These are phyloP conservation scores for Globisporangium rhizosaccharum DNA, from an alignment of 352 stramenopile genomes.

Conservation along the genomic window DNA sequence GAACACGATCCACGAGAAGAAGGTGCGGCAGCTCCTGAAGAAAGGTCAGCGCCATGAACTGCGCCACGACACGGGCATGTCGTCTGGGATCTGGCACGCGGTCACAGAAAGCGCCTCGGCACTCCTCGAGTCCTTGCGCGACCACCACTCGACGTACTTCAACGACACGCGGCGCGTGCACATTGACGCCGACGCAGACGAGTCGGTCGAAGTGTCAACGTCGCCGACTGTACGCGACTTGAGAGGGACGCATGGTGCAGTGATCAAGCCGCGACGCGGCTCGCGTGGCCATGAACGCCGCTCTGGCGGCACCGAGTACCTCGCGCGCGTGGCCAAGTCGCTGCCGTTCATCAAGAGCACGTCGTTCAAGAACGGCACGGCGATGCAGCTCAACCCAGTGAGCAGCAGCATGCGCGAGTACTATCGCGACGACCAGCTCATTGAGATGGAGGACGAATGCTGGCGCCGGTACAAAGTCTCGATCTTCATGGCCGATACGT, in stretches of 20 bases:
- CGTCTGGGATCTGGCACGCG: not conserved
- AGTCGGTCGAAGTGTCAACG: not conserved
- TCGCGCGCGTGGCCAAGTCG: slow-evolving; percentile 6
- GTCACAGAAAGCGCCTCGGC: not conserved
- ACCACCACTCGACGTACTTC: slow-evolving; percentile 2
- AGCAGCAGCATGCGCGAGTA: slow-evolving; percentile 42
- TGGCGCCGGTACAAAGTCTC: slow-evolving; percentile 70
- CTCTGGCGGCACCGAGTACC: slow-evolving; percentile 9
- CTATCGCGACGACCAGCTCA: slow-evolving; percentile 37
- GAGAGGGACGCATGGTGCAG: not conserved
- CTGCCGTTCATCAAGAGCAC: slow-evolving; percentile 28
- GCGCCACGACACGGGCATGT: not conserved
- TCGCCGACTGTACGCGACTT: slow-evolving; percentile 2
- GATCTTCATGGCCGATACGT: slow-evolving; percentile 46
- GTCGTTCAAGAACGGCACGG: slow-evolving; percentile 45
- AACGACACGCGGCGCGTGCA: slow-evolving; percentile 9
- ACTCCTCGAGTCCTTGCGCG: not conserved
- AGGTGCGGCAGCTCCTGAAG: slow-evolving; percentile 30
- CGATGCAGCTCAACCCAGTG: slow-evolving; percentile 50
- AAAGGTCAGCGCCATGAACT: slow-evolving; percentile 17
- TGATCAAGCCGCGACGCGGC: slow-evolving; percentile 6
- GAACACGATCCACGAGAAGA: slow-evolving; percentile 31
- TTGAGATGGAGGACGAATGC: slow-evolving; percentile 65
- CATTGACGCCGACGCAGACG: not conserved
- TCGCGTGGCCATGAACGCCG: not conserved